A percentile compares a stretch with the other conserved stretches of the same genome.
Evolutionary conservation across 345 rosid species (phyloP).

Genomic region (Luvunga scandens): DNA sequence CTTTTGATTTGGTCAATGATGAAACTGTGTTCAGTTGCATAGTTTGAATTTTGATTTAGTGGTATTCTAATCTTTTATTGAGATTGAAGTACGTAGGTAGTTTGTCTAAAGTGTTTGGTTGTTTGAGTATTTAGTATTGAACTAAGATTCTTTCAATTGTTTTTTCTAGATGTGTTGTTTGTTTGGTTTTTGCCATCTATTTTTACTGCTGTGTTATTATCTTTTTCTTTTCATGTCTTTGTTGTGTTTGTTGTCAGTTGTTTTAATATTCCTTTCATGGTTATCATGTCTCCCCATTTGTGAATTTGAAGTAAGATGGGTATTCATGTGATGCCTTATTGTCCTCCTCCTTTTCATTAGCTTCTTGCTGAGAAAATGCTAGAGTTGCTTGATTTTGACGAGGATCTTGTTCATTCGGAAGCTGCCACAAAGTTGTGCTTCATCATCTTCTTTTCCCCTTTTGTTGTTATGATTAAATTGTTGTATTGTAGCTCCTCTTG

Average conservation of each 20-base stretch:
- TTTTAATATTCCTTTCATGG: not conserved
- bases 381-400: slow-evolving; percentile 81
- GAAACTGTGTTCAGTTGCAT: not conserved
- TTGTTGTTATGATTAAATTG: slow-evolving; percentile 14
- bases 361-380: slow-evolving; percentile 94
- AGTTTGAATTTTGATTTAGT: not conserved
- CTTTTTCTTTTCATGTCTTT: not conserved
- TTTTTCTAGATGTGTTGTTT: not conserved
- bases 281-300: not conserved
- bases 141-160: not conserved
- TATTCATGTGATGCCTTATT: not conserved
- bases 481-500: slow-evolving; percentile 3
- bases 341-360: slow-evolving; percentile 36
- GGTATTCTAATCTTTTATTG: not conserved
- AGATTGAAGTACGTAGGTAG: not conserved
- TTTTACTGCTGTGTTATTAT: not conserved
- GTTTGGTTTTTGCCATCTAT: not conserved
- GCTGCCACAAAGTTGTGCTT: slow-evolving; percentile 88
- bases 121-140: not conserved
- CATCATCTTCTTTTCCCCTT: not conserved
- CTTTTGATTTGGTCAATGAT: not conserved
- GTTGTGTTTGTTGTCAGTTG: not conserved
- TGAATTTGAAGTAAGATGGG: not conserved
- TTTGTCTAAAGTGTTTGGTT: not conserved
- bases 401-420: slow-evolving; percentile 85